phyloP scores from a whole-genome alignment of 768 basidiomycete species.

The Boletus speciosus region DNA sequence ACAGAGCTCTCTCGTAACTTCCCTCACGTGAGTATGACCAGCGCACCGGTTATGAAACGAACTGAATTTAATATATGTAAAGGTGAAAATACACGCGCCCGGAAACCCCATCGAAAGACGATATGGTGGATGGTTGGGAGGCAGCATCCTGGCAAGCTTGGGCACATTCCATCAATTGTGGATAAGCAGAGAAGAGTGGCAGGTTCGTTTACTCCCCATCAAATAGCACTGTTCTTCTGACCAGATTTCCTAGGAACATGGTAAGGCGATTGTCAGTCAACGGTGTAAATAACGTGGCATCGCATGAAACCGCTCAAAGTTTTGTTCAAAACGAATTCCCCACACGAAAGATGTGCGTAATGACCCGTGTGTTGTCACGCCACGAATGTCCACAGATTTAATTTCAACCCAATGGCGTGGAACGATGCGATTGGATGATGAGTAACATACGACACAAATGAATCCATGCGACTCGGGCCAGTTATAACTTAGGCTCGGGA shows the following conservation, averaged over 20 bases:
- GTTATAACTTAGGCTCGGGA: conserved; percentile 23
- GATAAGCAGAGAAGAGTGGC: conserved; percentile 93
- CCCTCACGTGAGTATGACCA: conserved; percentile 60
- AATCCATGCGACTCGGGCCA: conserved; percentile 4
- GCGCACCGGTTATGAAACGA: background rate
- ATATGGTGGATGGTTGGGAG: conserved; percentile 94
- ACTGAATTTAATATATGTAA: conserved; percentile 20
- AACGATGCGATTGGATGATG: conserved; percentile 14
- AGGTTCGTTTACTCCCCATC: conserved; percentile 46
- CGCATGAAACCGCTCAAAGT: background rate
- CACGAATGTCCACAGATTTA: background rate
- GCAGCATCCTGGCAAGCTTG: conserved; percentile 89
- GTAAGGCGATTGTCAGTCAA: conserved; percentile 77
- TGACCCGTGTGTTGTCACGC: background rate
- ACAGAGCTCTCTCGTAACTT: conserved; percentile 72
- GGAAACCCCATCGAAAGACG: conserved; percentile 87
- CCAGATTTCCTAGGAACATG: conserved; percentile 59
- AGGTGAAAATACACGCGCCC: conserved; percentile 91
- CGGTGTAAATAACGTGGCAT: conserved; percentile 64
- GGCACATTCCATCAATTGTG: conserved; percentile 98
- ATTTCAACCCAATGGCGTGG: background rate
- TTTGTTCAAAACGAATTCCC: background rate
- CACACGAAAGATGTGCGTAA: background rate
- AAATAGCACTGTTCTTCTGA: conserved; percentile 1
- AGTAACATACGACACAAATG: conserved; percentile 7